Base-by-base conservation (phyloP, 805 yeast genomes). In the Maudiozyma saulgeensis region DNA sequence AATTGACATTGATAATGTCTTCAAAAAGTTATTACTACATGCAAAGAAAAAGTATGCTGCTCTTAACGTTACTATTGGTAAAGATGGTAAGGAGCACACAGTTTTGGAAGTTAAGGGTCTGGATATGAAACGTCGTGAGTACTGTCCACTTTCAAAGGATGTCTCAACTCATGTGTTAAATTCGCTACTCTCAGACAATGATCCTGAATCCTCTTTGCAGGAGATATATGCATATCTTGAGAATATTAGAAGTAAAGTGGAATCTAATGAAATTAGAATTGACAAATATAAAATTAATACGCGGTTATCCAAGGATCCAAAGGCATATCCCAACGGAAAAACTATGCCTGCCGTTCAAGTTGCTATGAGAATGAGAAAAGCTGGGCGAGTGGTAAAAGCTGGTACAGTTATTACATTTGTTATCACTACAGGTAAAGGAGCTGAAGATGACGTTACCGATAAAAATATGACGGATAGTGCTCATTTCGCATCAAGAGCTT, bases 21-120 rank as follows among this genome's bases (percentile, higher is more conserved):
- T 88, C 71, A 84, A 87, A 61, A 79, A 87, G 55, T 71, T 93
- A 47, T 72, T 93, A 49, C 71, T 93, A 46, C 95, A 88, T 64
- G 87, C 96, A n/a, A 93, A 93, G 72, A 93, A 93, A 79, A 93
- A 93, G 69, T 93, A 93, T 64, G 99, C 99, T 8, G 98, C 98
- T 1, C 73, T 90, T 71, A 84, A 81, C 59, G 79, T 78, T 31
- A 66, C 77, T 0, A 58, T 73, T 51, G 70, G 65, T 47, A 74
- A 75, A 57, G 70, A 71, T 38, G 84, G 88, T 11, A 77, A 78
- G 11, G 79, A 83, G 50, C 73, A 69, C 46, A 70, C 81, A 6
- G 64, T 70, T 18, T 72, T 91, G 53, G 97, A 93, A 66, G 96
- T 91, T 42, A 93, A 93, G 66, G 99, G 99, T 61, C 76, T 93